Base-by-base conservation (phyloP, 305 asterid genomes). In the Fraxinus sp. region DNA sequence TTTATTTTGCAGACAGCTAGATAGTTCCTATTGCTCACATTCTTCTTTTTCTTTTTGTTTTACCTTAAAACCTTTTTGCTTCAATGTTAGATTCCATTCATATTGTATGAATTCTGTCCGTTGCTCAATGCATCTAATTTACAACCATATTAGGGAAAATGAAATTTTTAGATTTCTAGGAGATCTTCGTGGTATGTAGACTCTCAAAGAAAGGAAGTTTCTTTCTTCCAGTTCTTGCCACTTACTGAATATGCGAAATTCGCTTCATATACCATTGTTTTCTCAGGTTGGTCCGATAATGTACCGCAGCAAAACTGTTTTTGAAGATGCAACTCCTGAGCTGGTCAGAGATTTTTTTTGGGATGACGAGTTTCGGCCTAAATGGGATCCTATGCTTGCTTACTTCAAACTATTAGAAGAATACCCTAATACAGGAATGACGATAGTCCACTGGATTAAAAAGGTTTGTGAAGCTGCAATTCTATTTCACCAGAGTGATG, bases 321-420 rank as follows among this genome's bases (percentile, higher is more conserved):
- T 96, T 32, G 98, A 96, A 88, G 99, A 94, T 85, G 98, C 98
- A 82, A 91, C 97, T 86, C 94, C 98, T 1, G 99, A 94, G 86
- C 79, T 96, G 77, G 97, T 93, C 70, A 91, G 95, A 86, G 99
- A 96, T 86, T 96, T 96, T 90, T 96, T 96, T 90, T 96, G 99
- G 99, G 99, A 96, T 84, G 99, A 96, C n/a, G 99, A 96, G 81
- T 92, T 87, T 85, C 92, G 99, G 13, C 95, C 91, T 6, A 94
- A 92, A 84, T 96, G 99, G 99, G 99, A 96, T 84, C 94, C 93
- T 32, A 96, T 96, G 99, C 98, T 96, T 82, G 90, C 87, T 28
- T 72, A 91, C 36, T 87, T 93, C 89, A 92, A 96, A 82, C 93
- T 94, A 86, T 91, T 93, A 78, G 97, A 92, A 87, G 98, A 93